Percentiles rank a stretch among this genome's conserved stretches.
Evolutionary conservation across 768 basidiomycete genomes (phyloP).

Genomic region (Tylopilus cervinicoccineus): DNA sequence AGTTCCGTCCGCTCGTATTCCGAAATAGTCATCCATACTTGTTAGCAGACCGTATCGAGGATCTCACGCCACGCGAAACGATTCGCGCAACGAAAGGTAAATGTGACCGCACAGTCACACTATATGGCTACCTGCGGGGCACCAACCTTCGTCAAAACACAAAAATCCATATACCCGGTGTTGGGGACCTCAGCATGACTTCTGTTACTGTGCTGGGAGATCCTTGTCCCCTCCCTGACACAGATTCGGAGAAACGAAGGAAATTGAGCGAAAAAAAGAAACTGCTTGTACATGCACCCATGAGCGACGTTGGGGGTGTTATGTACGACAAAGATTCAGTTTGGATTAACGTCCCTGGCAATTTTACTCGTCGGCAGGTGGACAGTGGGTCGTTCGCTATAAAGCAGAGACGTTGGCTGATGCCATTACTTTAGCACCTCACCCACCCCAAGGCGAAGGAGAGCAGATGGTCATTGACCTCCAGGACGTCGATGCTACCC

Average conservation of each 20-base stretch:
- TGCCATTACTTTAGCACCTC: conserved; percentile 44
- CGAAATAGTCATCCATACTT: conserved; percentile 94
- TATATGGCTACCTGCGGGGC: conserved; percentile 94
- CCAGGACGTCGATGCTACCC: conserved; percentile 78
- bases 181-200: conserved; percentile 81
- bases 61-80: conserved; percentile 85
- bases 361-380: conserved; percentile 74
- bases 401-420: neutral
- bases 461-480: conserved; percentile 97
- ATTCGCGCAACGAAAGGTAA: conserved; percentile 78
- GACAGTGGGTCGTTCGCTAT: conserved; percentile 44
- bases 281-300: conserved; percentile 89
- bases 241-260: conserved; percentile 84
- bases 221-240: conserved; percentile 91
- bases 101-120: conserved; percentile 88
- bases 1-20: conserved; percentile 96
- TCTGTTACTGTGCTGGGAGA: conserved; percentile 78
- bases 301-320: conserved; percentile 97
- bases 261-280: conserved; percentile 96
- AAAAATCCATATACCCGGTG: conserved; percentile 91
- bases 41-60: conserved; percentile 91
- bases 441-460: conserved; percentile 79
- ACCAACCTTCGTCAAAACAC: conserved; percentile 74
- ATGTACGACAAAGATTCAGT: conserved; percentile 98
- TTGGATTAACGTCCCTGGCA: conserved; percentile 96